Evolutionary conservation across 345 rosid genomes (phyloP), one percentile per base, ranked within the genome.

Genomic region (Psidium friedrichsthalianum): DNA sequence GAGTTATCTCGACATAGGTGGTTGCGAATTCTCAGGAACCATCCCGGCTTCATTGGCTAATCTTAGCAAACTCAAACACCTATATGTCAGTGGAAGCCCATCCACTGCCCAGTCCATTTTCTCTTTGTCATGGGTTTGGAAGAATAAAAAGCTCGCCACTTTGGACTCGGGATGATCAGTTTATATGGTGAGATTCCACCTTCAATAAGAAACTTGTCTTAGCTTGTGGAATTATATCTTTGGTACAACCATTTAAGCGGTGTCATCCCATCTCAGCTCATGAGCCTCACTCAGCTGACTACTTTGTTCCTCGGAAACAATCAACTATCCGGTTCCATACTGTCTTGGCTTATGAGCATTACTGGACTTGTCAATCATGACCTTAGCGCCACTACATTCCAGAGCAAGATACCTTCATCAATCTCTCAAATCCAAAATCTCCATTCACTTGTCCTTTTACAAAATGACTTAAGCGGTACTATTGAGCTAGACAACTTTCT

Each of bases 41-140:
- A 13, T 89, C 18, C 89, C 89, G 3, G 24, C 87, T 61, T 85
- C 90, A 27, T 32, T 89, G 51, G 84, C 82, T 51, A 82, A 87
- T 24, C 89, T 87, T 51, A 57, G 87, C 81, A 54, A 58, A 22
- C 86, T 87, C 47, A 6, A 55, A 14, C 2, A 6, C 74, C 27
- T 89, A 6, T 4, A 5, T 27, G 51, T 82, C 42, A 1, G 0
- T 29, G 16, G 5, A 15, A 84, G 54, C 53, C 51, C 74, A 6
- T 86, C 86, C 40, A 12, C n/a, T 27, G 57, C 56, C 11, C 84
- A 47, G 42, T 36, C 42, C 29, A 49, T 49, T 49, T 49, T 12
- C 51, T 49, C 51, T 49, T 49, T 49, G 51, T 49, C 51, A 1
- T 49, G 51, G 51, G 51, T 49, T 49, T 11, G 51, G 51, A 10